These are phyloP conservation scores for Tolypocladium pustulatum DNA, from an alignment of 2,329 filamentous ascomycete species.

Conservation along the genomic window DNA sequence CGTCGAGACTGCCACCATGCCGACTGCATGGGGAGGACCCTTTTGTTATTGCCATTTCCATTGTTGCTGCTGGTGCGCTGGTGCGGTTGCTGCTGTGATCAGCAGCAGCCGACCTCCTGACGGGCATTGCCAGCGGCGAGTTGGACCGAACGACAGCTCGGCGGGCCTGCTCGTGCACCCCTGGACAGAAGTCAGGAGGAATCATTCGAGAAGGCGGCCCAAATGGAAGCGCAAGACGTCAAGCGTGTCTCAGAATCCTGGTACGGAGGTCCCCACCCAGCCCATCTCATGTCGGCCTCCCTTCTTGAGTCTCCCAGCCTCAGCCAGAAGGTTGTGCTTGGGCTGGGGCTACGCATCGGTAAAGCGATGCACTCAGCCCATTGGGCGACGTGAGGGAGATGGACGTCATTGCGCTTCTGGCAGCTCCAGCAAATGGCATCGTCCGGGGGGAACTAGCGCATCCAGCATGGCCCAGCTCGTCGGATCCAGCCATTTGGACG, in stretches of 20 bases:
- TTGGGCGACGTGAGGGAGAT: constrained; percentile 4
- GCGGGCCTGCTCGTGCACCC: not conserved
- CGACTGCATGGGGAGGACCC: not conserved
- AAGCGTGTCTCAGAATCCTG: constrained; percentile 5
- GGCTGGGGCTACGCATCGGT: constrained; percentile 4
- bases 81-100: not conserved
- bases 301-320: not conserved
- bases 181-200: not conserved
- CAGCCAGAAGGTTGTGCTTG: not conserved
- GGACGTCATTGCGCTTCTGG: constrained; percentile 7
- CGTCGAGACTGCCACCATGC: not conserved
- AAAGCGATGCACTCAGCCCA: constrained; percentile 4
- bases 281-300: not conserved
- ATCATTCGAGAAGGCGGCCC: constrained; percentile 5
- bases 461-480: constrained; percentile 4
- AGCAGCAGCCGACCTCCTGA: not conserved
- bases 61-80: not conserved
- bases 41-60: not conserved
- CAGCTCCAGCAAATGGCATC: constrained; percentile 3
- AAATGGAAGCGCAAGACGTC: constrained; percentile 1
- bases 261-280: not conserved
- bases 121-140: not conserved
- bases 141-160: not conserved
- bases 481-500: constrained; percentile 2
- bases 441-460: not conserved